Evolutionary conservation across 129 eudicot genomes (phyloP), one percentile per base, ranked within the genome.

Genomic region (Ambrosia trifida): DNA sequence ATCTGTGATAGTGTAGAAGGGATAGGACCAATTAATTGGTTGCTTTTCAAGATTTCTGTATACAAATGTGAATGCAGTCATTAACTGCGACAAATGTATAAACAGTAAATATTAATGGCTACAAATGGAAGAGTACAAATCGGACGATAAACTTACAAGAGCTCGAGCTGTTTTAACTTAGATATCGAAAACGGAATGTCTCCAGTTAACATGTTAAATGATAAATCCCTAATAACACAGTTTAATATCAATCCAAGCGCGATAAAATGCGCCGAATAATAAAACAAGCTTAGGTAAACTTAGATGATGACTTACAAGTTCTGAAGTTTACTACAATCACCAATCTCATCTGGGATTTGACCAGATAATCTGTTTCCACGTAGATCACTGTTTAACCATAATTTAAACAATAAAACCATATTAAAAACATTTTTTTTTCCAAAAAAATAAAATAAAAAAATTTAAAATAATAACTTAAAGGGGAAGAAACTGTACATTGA

Each of bases 281-380:
- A 62, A 32, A 35, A 61, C 5, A 30, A 38, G 50, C 19, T 36
- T 10, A 20, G 20, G 12, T 28, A 38, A 38, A 35, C 31, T 62
- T 19, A 61, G 24, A 60, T 2, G 18, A 40, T 30, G 31, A 59
- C 96, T 88, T 80, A 95, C 99, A 95, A 77, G 89, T 83, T 84
- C 64, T 52, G 76, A 64, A 95, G 77, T 32, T 74, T 47, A 5
- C 86, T 85, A 74, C 99, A 95, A 66, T 90, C 99, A 35, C 99
- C 99, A 74, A 95, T 86, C 82, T 95, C 97, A 80, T 90, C 99
- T n/a, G 99, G 99, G 59, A 95, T 95, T 76, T 95, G 99, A 24
- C 99, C 97, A 11, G 97, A 87, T 53, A 95, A 86, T 31, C 77
- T 76, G 85, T 95, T 90, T 24, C 91, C 97, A 36, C 85, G 90